These are phyloP conservation scores for Leptosphaerulina australis DNA, from an alignment of 2,329 filamentous ascomycete species.

Conservation along the genomic window DNA sequence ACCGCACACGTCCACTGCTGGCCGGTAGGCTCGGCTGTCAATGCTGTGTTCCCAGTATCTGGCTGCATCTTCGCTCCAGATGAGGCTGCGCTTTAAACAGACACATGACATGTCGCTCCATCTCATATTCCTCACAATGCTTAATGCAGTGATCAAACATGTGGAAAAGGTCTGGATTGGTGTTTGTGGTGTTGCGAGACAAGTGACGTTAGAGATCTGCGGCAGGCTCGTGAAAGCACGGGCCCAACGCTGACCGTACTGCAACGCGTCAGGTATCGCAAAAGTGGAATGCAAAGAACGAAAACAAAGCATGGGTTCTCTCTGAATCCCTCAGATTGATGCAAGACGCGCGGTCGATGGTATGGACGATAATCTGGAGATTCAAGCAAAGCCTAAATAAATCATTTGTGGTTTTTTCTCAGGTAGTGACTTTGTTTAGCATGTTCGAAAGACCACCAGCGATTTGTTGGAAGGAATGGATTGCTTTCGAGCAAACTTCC, in stretches of 20 bases:
- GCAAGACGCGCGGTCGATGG: constrained; percentile 10
- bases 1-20: constrained; percentile 27
- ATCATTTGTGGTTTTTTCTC: not conserved
- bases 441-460: not conserved
- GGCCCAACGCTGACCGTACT: constrained; percentile 17
- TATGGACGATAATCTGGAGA: not conserved
- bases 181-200: constrained; percentile 32
- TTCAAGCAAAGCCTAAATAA: constrained; percentile 5
- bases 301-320: constrained; percentile 2
- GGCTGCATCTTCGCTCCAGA: constrained; percentile 22
- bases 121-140: constrained; percentile 30
- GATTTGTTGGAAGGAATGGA: too few relatives aligned
- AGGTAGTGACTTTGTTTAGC: too few relatives aligned
- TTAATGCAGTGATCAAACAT: constrained; percentile 22
- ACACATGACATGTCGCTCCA: constrained; percentile 22
- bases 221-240: constrained; percentile 35
- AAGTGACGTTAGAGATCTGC: constrained; percentile 38
- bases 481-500: too few relatives aligned
- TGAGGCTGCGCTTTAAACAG: constrained; percentile 32
- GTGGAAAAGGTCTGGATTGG: constrained; percentile 26
- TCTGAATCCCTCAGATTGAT: constrained; percentile 10
- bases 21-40: constrained; percentile 29
- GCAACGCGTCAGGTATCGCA: constrained; percentile 26
- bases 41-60: constrained; percentile 40
- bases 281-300: constrained; percentile 22